These are phyloP conservation scores for Pyrenophora tritici-repentis DNA, from an alignment of 2,329 filamentous ascomycete genomes.

Conservation along the genomic window DNA sequence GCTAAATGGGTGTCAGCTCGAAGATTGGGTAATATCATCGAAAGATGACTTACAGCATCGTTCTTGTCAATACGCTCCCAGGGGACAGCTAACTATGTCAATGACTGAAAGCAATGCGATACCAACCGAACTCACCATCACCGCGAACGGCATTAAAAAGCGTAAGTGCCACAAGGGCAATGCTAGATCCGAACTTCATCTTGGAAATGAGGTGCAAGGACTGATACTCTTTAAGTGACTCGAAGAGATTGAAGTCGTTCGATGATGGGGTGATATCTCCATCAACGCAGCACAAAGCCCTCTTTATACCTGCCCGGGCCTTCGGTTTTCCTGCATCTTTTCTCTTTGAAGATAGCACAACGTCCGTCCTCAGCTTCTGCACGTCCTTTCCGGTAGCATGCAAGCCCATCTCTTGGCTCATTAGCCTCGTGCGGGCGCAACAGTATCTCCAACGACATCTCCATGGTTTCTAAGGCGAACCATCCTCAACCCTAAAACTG, in stretches of 20 bases:
- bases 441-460: neutral
- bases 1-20: conserved; percentile 35
- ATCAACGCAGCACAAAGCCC: conserved; percentile 9
- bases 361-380: neutral
- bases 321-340: neutral
- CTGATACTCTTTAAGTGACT: conserved; percentile 1
- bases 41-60: conserved; percentile 37
- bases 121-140: conserved; percentile 30
- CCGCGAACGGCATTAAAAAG: conserved; percentile 37
- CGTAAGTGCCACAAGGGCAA: conserved; percentile 34
- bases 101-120: neutral
- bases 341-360: neutral
- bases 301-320: conserved; percentile 32
- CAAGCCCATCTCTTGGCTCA: conserved; percentile 2
- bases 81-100: conserved; percentile 41
- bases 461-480: conserved; percentile 7
- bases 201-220: conserved; percentile 15
- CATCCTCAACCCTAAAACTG: conserved; percentile 4
- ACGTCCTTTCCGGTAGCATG: neutral
- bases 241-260: conserved; percentile 15
- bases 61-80: conserved; percentile 52
- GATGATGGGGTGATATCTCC: conserved; percentile 20
- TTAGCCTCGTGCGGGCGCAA: conserved; percentile 1
- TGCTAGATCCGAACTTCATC: conserved; percentile 40
- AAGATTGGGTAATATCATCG: neutral